Evolutionary conservation across 306 rosid genomes (phyloP).

Genomic region (Macrotyloma uniflorum): DNA sequence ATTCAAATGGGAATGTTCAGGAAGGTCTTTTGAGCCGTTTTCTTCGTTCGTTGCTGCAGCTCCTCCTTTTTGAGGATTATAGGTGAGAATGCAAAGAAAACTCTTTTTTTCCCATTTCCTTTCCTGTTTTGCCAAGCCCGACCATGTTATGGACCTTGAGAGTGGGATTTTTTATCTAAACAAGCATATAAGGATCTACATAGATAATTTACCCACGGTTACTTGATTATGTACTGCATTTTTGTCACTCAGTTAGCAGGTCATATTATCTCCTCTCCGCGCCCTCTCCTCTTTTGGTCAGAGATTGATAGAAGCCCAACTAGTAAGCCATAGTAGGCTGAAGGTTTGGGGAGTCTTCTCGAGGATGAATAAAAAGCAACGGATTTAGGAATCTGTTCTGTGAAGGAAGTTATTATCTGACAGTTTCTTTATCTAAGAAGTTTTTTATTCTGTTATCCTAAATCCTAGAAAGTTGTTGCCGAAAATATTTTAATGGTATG

Average conservation of each 20-base stretch:
- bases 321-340: neutral
- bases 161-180: neutral
- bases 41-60: constrained; percentile 81
- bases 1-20: constrained; percentile 64
- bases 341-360: neutral
- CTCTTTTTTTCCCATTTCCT: too few relatives aligned
- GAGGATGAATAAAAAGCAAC: neutral
- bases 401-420: neutral
- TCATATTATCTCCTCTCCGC: neutral
- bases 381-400: neutral
- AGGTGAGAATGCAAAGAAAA: constrained; percentile 53
- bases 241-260: neutral
- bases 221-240: neutral
- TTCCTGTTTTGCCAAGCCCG: constrained; percentile 11
- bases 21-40: constrained; percentile 86
- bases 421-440: neutral
- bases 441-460: neutral
- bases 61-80: constrained; percentile 90
- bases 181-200: neutral
- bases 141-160: neutral
- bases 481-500: neutral
- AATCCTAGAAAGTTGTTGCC: neutral
- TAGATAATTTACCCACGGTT: constrained; percentile 7
- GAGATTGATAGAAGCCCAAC: constrained; percentile 1
- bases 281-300: neutral